Evolutionary conservation across 1,284 basidiomycete genomes (phyloP).

Genomic region (Trichosporon sp.): DNA sequence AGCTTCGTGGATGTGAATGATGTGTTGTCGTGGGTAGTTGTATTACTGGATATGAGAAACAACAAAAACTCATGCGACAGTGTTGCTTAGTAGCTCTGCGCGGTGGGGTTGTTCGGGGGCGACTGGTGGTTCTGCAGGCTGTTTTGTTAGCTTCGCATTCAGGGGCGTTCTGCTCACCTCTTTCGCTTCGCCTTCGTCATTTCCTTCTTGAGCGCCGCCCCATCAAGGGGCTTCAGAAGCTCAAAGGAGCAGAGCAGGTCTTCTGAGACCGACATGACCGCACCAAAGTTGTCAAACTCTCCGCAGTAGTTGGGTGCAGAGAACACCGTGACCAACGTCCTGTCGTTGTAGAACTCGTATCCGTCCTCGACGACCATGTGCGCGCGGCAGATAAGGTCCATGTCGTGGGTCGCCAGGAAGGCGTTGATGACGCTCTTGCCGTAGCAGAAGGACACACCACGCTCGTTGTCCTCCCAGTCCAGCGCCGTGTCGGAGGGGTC

Average conservation of each 20-base stretch:
- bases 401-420: slow-evolving; percentile 74
- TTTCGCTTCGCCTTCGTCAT: slow-evolving; percentile 99
- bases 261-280: slow-evolving; percentile 83
- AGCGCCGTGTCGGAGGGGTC: slow-evolving; percentile 96
- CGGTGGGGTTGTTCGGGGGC: slow-evolving; percentile 50
- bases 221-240: slow-evolving; percentile 91
- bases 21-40: not conserved
- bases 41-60: not conserved
- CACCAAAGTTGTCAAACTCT: slow-evolving; percentile 83
- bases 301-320: slow-evolving; percentile 72
- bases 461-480: slow-evolving; percentile 99
- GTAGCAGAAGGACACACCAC: slow-evolving; percentile 99
- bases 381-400: slow-evolving; percentile 98
- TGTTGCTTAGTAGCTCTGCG: slow-evolving; percentile 42
- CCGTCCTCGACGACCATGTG: slow-evolving; percentile 99
- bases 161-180: slow-evolving; percentile 56
- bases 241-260: slow-evolving; percentile 97
- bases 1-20: slow-evolving; percentile 1
- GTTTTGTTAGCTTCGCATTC: not conserved
- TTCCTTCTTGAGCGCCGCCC: slow-evolving; percentile 91
- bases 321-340: slow-evolving; percentile 97
- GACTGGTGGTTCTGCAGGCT: slow-evolving; percentile 51
- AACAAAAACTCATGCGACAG: not conserved
- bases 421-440: slow-evolving; percentile 97
- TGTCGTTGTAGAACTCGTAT: slow-evolving; percentile 99